These are phyloP conservation scores for Sporothrix brunneoviolacea DNA, from an alignment of 2,329 filamentous ascomycete species.

Conservation along the genomic window DNA sequence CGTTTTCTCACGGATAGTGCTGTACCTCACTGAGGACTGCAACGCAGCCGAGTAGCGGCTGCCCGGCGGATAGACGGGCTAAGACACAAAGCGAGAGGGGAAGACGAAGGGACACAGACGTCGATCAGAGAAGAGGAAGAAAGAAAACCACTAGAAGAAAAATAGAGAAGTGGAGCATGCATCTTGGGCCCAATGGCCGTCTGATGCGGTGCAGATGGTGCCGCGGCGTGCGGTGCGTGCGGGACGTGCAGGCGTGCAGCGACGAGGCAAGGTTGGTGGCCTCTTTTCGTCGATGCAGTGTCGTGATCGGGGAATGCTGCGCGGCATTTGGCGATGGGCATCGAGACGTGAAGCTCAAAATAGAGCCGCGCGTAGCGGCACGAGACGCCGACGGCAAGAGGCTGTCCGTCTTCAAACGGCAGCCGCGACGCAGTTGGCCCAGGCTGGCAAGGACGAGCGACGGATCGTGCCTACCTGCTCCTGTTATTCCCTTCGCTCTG, in stretches of 20 bases:
- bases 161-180: neutral
- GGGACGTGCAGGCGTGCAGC: too few species aligned
- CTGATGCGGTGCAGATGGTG: too few species aligned
- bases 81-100: too few species aligned
- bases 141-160: neutral
- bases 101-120: neutral
- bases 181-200: neutral
- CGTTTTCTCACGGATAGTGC: neutral
- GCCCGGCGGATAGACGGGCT: too few species aligned
- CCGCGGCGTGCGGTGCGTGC: too few species aligned
- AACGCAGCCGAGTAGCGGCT: neutral
- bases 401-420: too few species aligned
- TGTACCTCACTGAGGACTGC: slow-evolving; percentile 1
- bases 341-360: neutral
- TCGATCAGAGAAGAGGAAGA: neutral
- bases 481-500: neutral
- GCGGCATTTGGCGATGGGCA: neutral
- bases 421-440: neutral
- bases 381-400: too few species aligned
- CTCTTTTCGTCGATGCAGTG: neutral
- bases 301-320: neutral
- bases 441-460: neutral
- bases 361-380: too few species aligned
- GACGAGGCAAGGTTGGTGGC: neutral
- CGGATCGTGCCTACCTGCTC: neutral